Evolutionary conservation across 2,329 filamentous ascomycete species (phyloP).

Genomic region (Phoma herbarum): DNA sequence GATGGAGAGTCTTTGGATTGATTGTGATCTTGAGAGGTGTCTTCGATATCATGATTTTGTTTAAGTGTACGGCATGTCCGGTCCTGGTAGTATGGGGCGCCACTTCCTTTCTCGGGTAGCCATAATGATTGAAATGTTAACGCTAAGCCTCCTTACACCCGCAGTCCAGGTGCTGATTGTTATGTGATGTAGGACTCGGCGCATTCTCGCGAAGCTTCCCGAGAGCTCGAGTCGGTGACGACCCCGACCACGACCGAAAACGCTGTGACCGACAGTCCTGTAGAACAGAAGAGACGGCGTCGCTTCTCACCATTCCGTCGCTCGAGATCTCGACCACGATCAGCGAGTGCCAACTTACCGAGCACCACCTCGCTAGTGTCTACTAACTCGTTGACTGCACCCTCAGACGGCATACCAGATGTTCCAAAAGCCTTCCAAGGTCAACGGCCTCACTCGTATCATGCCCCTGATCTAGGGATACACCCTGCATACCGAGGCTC

Average conservation of each 20-base stretch:
- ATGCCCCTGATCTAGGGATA: conserved; percentile 43
- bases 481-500: conserved; percentile 24
- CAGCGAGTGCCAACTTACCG: conserved; percentile 41
- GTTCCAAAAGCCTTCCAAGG: conserved; percentile 19
- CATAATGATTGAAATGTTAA: conserved; percentile 44
- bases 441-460: conserved; percentile 40
- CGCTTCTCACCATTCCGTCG: conserved; percentile 48
- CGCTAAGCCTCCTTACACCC: conserved; percentile 8
- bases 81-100: conserved; percentile 27
- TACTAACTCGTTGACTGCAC: conserved; percentile 18
- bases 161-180: conserved; percentile 48
- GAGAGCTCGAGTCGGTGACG: conserved; percentile 43
- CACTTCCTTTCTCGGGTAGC: conserved; percentile 28
- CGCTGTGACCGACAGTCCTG: conserved; percentile 16
- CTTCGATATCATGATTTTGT: conserved; percentile 28
- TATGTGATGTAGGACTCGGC: conserved; percentile 48
- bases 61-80: conserved; percentile 29
- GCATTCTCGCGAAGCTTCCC: conserved; percentile 42
- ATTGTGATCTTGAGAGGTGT: conserved; percentile 33
- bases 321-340: conserved; percentile 39
- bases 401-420: conserved; percentile 5
- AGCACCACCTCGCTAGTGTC: conserved; percentile 23
- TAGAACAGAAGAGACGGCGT: conserved; percentile 40
- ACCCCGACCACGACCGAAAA: conserved; percentile 24
- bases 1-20: conserved; percentile 23